Conservation (phyloP, 768 basidiomycete genomes). For the Collybia nuda region DNA sequence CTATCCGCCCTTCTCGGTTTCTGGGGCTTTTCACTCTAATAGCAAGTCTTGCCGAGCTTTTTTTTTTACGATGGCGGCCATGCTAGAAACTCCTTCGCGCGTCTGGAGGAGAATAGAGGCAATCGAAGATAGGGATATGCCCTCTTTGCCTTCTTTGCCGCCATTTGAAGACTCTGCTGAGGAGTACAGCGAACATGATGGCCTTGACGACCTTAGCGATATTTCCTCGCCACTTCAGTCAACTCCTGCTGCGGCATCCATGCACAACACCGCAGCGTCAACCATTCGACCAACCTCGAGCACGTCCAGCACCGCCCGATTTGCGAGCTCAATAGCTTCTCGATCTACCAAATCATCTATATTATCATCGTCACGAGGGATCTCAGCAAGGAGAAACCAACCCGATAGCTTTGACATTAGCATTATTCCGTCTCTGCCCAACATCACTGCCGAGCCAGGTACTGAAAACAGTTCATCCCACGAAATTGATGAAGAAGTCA, state of each 20-base stretch:
- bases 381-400: conserved; percentile 29
- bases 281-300: conserved; percentile 47
- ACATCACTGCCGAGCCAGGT: conserved; percentile 28
- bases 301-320: conserved; percentile 48
- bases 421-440: conserved; percentile 53
- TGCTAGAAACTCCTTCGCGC: conserved; percentile 80
- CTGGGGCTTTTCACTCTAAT: background rate
- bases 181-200: conserved; percentile 24
- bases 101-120: conserved; percentile 84
- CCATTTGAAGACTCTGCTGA: conserved; percentile 63
- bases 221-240: conserved; percentile 61
- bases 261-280: conserved; percentile 43
- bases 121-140: conserved; percentile 73
- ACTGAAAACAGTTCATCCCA: conserved; percentile 34
- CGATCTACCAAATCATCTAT: conserved; percentile 52
- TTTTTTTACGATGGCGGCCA: conserved; percentile 37
- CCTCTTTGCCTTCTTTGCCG: conserved; percentile 79
- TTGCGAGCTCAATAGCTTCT: conserved; percentile 46
- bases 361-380: conserved; percentile 26
- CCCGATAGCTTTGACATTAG: conserved; percentile 61
- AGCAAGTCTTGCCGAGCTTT: background rate
- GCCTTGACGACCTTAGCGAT: conserved; percentile 37
- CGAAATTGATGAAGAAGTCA: conserved; percentile 36
- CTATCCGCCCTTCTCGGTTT: background rate
- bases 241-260: conserved; percentile 52